A percentile compares a stretch with the other conserved stretches of the same genome.
Conservation (phyloP, 306 rosid genomes). For the Cucurbita argyrosperma region DNA sequence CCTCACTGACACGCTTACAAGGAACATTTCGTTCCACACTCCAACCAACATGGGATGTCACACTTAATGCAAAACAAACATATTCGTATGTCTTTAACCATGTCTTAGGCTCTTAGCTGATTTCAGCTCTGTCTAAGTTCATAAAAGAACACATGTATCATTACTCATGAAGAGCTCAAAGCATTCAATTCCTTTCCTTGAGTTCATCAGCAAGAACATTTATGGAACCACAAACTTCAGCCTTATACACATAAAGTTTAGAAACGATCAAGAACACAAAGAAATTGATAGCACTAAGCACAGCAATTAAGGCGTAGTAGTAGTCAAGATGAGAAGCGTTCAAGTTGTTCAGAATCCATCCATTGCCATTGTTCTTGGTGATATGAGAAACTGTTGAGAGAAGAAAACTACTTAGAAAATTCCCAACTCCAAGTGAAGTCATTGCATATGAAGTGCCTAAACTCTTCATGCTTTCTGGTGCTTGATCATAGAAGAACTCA, state of each 20-base stretch:
- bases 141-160: too few relatives aligned
- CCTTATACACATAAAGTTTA: constrained; percentile 52
- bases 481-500: constrained; percentile 88
- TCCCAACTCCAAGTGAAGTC: constrained; percentile 70
- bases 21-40: too few relatives aligned
- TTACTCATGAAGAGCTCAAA: too few relatives aligned
- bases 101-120: background rate
- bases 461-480: constrained; percentile 79
- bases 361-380: constrained; percentile 36
- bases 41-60: too few relatives aligned
- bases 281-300: constrained; percentile 20
- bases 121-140: background rate
- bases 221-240: constrained; percentile 68
- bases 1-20: too few relatives aligned
- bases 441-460: constrained; percentile 65
- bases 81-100: background rate
- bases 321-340: constrained; percentile 77
- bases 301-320: constrained; percentile 54
- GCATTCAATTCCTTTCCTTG: constrained; percentile 19
- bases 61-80: background rate
- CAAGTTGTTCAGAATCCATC: constrained; percentile 76
- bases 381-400: constrained; percentile 53
- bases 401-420: constrained; percentile 62
- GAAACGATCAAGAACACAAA: constrained; percentile 18
- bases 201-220: constrained; percentile 43